These are phyloP conservation scores for Candida pseudocylindracea DNA, from an alignment of 1,139 yeast species.

Conservation along the genomic window DNA sequence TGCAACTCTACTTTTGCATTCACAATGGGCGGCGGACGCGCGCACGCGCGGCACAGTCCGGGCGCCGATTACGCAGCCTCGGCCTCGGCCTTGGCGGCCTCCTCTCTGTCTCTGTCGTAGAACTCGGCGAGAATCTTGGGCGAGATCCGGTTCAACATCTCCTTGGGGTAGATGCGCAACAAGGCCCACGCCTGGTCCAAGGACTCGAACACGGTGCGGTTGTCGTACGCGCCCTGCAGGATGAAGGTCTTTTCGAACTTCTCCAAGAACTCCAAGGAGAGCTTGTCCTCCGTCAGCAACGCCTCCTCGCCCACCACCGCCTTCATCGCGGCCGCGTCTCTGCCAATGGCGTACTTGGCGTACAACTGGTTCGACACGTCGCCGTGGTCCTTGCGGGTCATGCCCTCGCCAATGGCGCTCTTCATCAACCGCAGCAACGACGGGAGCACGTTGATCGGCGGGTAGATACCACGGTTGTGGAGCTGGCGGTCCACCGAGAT, in stretches of 20 bases:
- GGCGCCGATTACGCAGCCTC: slow-evolving; percentile 3
- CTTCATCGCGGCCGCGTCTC: slow-evolving; percentile 99
- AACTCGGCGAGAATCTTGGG: slow-evolving; percentile 92
- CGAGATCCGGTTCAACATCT: slow-evolving; percentile 91
- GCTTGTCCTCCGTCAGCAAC: slow-evolving; percentile 86
- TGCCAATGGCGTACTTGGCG: slow-evolving; percentile 98
- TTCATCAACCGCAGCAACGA: slow-evolving; percentile 96
- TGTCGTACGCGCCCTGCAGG: slow-evolving; percentile 89
- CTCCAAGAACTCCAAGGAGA: slow-evolving; percentile 90
- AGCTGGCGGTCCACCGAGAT: slow-evolving; percentile 93
- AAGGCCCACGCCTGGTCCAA: slow-evolving; percentile 97
- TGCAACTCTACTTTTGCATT: too few species aligned
- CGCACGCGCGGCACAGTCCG: too few species aligned
- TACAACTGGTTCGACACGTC: slow-evolving; percentile 97
- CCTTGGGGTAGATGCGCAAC: slow-evolving; percentile 96
- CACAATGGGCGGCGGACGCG: too few species aligned
- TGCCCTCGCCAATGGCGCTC: slow-evolving; percentile 98
- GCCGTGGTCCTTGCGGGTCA: slow-evolving; percentile 99
- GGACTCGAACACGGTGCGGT: slow-evolving; percentile 84
- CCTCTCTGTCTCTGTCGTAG: slow-evolving; percentile 66
- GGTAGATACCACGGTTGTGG: slow-evolving; percentile 89
- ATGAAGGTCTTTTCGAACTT: slow-evolving; percentile 93
- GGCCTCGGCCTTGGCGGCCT: slow-evolving; percentile 33
- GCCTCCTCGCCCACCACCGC: slow-evolving; percentile 99
- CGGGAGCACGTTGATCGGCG: slow-evolving; percentile 96